Conservation (phyloP, 371 early-diverging fungal genomes). For the Zopfochytrium polystomum region DNA sequence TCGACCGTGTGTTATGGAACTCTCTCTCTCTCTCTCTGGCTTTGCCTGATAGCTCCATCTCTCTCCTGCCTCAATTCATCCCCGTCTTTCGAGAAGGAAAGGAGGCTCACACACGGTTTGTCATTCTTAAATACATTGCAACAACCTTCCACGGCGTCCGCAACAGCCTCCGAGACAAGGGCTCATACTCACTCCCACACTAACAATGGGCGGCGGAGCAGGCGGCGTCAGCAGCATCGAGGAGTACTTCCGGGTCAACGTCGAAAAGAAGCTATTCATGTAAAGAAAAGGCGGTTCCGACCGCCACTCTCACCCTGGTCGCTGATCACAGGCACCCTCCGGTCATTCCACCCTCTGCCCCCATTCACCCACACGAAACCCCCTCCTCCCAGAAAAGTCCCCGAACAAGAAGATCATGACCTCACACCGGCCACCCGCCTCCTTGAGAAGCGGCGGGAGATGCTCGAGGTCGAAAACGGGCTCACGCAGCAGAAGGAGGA, state of each 20-base stretch:
- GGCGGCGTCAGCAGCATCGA: constrained; percentile 39
- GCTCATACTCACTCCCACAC: too few species aligned
- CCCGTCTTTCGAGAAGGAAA: too few species aligned
- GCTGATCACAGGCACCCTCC: background rate
- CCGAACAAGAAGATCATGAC: constrained; percentile 54
- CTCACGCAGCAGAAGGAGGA: constrained; percentile 57
- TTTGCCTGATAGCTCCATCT: too few species aligned
- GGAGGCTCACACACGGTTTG: too few species aligned
- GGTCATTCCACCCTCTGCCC: too few species aligned
- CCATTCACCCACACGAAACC: constrained; percentile 7
- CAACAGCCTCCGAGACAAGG: too few species aligned
- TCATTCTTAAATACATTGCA: too few species aligned
- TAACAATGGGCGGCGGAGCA: too few species aligned
- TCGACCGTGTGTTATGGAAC: too few species aligned
- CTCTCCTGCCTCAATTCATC: too few species aligned
- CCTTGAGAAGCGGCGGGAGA: constrained; percentile 55
- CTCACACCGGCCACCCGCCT: constrained; percentile 56
- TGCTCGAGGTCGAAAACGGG: constrained; percentile 57
- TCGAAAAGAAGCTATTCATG: constrained; percentile 51
- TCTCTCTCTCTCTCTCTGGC: too few species aligned
- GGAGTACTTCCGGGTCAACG: constrained; percentile 49
- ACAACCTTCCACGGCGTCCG: too few species aligned
- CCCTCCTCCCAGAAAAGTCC: constrained; percentile 37
- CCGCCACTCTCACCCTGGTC: background rate
- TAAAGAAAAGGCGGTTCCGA: constrained; percentile 14